Percentiles rank a stretch among this genome's conserved stretches.
phyloP scores from a whole-genome alignment of 2,329 filamentous ascomycete genomes.

The Pezicula radicicola region DNA sequence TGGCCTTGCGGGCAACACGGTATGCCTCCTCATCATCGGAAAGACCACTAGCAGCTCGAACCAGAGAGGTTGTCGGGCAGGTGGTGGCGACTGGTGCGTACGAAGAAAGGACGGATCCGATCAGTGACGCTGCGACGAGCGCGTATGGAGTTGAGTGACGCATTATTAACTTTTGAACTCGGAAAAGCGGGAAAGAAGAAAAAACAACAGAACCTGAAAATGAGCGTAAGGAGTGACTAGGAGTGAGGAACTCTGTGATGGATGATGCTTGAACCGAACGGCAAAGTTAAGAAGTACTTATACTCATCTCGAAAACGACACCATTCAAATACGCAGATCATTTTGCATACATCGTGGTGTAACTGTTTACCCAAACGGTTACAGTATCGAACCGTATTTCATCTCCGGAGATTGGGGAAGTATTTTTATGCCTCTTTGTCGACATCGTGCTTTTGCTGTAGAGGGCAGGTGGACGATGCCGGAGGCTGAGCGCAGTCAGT shows the following conservation, averaged over 20 bases:
- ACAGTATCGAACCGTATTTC: too few species aligned
- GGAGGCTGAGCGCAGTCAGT: too few species aligned
- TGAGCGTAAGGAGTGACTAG: not conserved
- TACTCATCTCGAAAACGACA: too few species aligned
- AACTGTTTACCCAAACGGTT: too few species aligned
- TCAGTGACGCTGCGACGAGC: not conserved
- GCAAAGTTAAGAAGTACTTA: too few species aligned
- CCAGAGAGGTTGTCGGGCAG: slow-evolving; percentile 7
- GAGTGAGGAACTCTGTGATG: not conserved
- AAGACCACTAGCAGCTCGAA: slow-evolving; percentile 5
- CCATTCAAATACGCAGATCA: too few species aligned
- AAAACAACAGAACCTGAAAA: not conserved
- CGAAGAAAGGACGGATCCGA: not conserved
- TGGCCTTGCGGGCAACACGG: slow-evolving; percentile 5
- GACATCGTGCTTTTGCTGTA: too few species aligned
- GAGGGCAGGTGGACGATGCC: too few species aligned
- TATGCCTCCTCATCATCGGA: slow-evolving; percentile 9
- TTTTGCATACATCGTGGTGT: too few species aligned
- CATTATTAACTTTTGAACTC: not conserved
- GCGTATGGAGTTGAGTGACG: not conserved
- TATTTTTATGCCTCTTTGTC: too few species aligned
- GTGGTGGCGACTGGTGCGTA: slow-evolving; percentile 8
- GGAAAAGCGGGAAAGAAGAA: not conserved
- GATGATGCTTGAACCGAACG: not conserved
- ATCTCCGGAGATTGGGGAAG: too few species aligned